A percentile compares a stretch with the other conserved stretches of the same genome.
Conservation (phyloP, 768 basidiomycete genomes). For the Boletellus ananas region DNA sequence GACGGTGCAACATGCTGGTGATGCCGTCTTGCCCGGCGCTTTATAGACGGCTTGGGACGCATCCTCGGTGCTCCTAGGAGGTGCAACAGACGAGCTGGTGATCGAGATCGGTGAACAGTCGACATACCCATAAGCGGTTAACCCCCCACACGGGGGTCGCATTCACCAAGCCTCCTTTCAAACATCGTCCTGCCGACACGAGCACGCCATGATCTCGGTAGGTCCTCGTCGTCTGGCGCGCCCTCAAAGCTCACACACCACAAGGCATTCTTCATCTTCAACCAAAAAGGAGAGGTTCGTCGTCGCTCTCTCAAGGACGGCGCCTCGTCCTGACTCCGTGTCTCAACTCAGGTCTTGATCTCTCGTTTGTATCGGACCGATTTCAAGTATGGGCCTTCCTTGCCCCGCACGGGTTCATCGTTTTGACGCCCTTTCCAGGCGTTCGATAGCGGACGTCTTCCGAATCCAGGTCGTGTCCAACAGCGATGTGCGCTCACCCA, state of each 20-base stretch:
- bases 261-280: conserved; percentile 98
- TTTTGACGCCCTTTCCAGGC: conserved; percentile 44
- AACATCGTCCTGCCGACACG: conserved; percentile 5
- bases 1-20: conserved; percentile 10
- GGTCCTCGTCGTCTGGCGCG: conserved; percentile 14
- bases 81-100: too few species aligned
- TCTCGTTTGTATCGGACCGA: conserved; percentile 95
- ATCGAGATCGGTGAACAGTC: too few species aligned
- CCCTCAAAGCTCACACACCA: conserved; percentile 1
- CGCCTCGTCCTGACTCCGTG: conserved; percentile 2
- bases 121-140: too few species aligned
- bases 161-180: background rate
- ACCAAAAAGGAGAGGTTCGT: conserved; percentile 95
- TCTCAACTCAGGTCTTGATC: conserved; percentile 72
- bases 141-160: conserved; percentile 12
- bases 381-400: conserved; percentile 69
- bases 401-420: background rate
- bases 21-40: background rate
- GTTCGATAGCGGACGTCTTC: conserved; percentile 96
- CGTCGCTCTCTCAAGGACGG: background rate
- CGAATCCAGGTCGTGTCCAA: conserved; percentile 98
- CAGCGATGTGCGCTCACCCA: conserved; percentile 93
- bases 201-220: conserved; percentile 44
- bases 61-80: too few species aligned
- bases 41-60: conserved; percentile 7